Conservation (phyloP, 2,329 filamentous ascomycete genomes). For the Juglanconis sp. region DNA sequence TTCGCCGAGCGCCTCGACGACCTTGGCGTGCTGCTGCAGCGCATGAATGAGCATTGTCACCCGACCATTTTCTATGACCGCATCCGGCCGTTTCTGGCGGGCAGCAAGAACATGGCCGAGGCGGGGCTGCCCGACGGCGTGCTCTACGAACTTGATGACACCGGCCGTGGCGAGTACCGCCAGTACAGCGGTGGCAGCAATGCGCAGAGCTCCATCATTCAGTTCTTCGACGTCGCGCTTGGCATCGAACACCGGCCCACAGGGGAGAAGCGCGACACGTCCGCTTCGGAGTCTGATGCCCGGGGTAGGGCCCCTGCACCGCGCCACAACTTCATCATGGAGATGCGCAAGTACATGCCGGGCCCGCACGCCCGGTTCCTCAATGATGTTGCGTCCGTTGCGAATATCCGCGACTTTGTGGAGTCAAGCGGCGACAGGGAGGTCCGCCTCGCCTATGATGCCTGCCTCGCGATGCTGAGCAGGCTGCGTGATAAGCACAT, state of each 20-base stretch:
- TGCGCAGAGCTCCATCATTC: constrained; percentile 92
- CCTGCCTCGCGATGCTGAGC: constrained; percentile 70
- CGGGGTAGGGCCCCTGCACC: constrained; percentile 44
- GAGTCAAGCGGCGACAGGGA: constrained; percentile 59
- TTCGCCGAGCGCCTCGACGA: constrained; percentile 90
- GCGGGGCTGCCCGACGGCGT: constrained; percentile 86
- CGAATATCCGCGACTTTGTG: constrained; percentile 86
- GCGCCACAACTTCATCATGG: constrained; percentile 86
- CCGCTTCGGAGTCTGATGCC: constrained; percentile 40
- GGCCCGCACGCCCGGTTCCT: constrained; percentile 88
- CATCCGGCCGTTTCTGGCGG: constrained; percentile 92
- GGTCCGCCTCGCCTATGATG: constrained; percentile 81
- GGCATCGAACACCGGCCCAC: constrained; percentile 89
- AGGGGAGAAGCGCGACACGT: constrained; percentile 58
- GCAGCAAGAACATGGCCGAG: constrained; percentile 96
- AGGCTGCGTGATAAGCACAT: constrained; percentile 89
- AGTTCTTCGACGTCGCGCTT: constrained; percentile 93
- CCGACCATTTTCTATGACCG: constrained; percentile 93
- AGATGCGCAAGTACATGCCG: constrained; percentile 98
- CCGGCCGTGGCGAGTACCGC: constrained; percentile 64
- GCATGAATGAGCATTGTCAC: constrained; percentile 95
- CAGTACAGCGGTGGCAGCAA: constrained; percentile 95
- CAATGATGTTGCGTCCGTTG: constrained; percentile 70
- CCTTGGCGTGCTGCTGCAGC: constrained; percentile 70
- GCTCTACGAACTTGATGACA: constrained; percentile 74